Evolutionary conservation across 768 basidiomycete genomes (phyloP), one percentile per base, ranked within the genome.

Genomic region (Brasilioporus rufonigricans): DNA sequence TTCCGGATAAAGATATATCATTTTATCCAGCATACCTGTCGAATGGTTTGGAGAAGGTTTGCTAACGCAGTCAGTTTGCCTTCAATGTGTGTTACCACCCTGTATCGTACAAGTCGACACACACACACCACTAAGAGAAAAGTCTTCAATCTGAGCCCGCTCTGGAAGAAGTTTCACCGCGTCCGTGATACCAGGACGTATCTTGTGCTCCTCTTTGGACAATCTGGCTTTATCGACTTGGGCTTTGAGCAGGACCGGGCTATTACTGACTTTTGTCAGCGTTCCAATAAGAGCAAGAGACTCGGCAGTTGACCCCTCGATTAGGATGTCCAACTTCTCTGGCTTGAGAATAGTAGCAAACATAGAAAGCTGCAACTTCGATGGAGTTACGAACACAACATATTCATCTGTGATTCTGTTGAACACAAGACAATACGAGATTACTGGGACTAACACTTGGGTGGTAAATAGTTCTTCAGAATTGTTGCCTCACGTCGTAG

Each of bases 371-470:
- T 99, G 96, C 18, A 97, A 73, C n/a, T 72, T 46, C 1, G 93
- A 94, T 0, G 97, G 96, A 6, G 86, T 85, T 29, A 97, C 79
- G 69, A 98, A 98, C n/a, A 98, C 86, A n/a, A 96, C 89, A 66
- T 96, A 98, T 84, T 99, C 97, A 66, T 91, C 96, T 98, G 59
- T 9, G 10, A 40, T 26, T 18, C 21, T 18, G 41, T 40, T 55
- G 39, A 59, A 26, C 4, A 31, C 36, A 57, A 27, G 55, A 38
- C 18, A 27, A 16, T 8, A 24, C 12, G 39, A 27, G 35, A 50
- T 27, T 32, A 33, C 29, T 18, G 24, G 19, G 32, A 70, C 87
- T 56, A 53, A 97, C 95, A 77, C 76, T 97, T 97, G 1, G 97
- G 93, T 11, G 96, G 96, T 21, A 99, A 73, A 67, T 89, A 91